Evolutionary conservation across 1,284 basidiomycete genomes (phyloP).

Genomic region (Singerocomus rubriflavus): DNA sequence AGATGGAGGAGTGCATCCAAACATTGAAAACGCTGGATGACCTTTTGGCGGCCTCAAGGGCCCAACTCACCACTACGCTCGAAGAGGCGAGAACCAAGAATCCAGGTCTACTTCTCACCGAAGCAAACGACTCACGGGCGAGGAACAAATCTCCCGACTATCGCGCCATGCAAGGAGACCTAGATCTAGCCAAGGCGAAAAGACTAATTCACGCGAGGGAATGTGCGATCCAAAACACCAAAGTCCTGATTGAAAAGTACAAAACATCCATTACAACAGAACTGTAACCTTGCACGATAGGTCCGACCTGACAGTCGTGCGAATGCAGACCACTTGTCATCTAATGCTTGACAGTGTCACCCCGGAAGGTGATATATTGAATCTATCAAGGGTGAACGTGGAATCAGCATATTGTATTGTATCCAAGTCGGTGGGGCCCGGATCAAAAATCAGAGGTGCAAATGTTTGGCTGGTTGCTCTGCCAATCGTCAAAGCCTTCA

Average conservation of each 20-base stretch:
- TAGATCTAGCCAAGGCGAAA: slow-evolving; percentile 45
- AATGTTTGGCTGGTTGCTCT: slow-evolving; percentile 36
- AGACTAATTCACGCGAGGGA: slow-evolving; percentile 48
- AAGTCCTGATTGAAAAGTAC: slow-evolving; percentile 21
- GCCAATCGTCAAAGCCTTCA: slow-evolving; percentile 30
- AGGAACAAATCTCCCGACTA: slow-evolving; percentile 37
- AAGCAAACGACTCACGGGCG: background rate
- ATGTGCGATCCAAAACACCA: slow-evolving; percentile 28
- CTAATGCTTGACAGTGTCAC: background rate
- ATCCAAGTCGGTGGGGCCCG: background rate
- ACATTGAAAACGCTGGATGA: slow-evolving; percentile 62
- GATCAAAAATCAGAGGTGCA: slow-evolving; percentile 31
- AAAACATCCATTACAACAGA: slow-evolving; percentile 6
- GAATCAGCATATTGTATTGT: no score
- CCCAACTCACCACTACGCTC: slow-evolving; percentile 39
- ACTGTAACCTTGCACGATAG: background rate
- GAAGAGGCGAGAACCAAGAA: slow-evolving; percentile 4
- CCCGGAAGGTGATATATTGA: background rate
- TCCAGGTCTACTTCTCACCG: background rate
- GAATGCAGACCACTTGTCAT: background rate
- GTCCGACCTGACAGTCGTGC: background rate
- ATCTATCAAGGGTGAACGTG: no score
- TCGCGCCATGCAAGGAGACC: slow-evolving; percentile 33
- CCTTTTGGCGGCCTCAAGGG: slow-evolving; percentile 53
- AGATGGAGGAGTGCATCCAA: slow-evolving; percentile 55